Evolutionary conservation across 176 grass and related monocot genomes (phyloP).

Genomic region (Bolboschoenus planiculmis): DNA sequence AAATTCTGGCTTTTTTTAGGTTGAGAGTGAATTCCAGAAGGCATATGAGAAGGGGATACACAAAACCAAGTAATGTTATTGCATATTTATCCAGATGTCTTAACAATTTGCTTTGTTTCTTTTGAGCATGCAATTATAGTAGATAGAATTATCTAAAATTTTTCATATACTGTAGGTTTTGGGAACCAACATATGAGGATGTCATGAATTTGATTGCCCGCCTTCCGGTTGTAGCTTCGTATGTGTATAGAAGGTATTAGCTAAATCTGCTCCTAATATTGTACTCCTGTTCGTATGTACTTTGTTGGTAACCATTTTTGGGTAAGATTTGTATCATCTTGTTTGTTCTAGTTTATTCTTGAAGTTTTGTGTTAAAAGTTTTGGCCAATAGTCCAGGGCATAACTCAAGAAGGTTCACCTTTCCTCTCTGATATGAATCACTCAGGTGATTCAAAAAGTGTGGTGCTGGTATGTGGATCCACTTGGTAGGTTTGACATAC

Average conservation of each 20-base stretch:
- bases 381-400: neutral
- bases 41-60: constrained; percentile 81
- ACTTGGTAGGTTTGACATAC: neutral
- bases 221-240: constrained; percentile 73
- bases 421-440: neutral
- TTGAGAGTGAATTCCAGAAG: constrained; percentile 98
- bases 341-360: neutral
- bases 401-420: neutral
- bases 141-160: neutral
- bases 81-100: constrained; percentile 6
- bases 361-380: neutral
- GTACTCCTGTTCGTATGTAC: neutral
- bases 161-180: constrained; percentile 53
- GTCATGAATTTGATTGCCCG: constrained; percentile 89
- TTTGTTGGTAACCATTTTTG: neutral
- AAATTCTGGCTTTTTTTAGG: constrained; percentile 42
- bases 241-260: constrained; percentile 84
- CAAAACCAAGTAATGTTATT: constrained; percentile 73
- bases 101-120: constrained; percentile 12
- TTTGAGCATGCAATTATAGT: neutral
- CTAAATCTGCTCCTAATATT: neutral
- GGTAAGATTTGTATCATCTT: neutral
- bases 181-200: constrained; percentile 99
- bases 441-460: neutral
- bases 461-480: neutral